Conservation (phyloP, 75 land plant species). For the Adiantum capillusveneris region DNA sequence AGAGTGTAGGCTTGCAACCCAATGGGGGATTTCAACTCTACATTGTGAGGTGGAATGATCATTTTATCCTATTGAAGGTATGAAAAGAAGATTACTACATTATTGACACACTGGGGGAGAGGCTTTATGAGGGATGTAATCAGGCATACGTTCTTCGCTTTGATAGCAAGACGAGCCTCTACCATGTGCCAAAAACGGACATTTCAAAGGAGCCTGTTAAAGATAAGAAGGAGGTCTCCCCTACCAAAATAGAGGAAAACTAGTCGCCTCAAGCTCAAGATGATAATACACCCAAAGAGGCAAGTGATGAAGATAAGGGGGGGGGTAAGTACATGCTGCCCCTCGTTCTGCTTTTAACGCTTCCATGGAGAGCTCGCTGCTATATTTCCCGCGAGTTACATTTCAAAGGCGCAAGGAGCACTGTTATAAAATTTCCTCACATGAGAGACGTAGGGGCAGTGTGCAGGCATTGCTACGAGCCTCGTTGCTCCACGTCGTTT, state of each 20-base stretch:
- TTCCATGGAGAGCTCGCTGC: too few relatives aligned
- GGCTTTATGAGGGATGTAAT: conserved; percentile 45
- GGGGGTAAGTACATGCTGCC: too few relatives aligned
- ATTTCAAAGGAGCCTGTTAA: conserved; percentile 12
- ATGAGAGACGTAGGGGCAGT: too few relatives aligned
- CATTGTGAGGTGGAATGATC: conserved; percentile 62
- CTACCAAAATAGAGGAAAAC: too few relatives aligned
- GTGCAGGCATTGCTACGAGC: too few relatives aligned
- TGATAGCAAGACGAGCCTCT: conserved; percentile 22
- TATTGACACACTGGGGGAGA: conserved; percentile 55
- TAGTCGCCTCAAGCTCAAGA: too few relatives aligned
- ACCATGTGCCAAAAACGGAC: background rate
- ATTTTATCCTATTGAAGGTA: conserved; percentile 47
- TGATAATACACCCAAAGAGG: too few relatives aligned
- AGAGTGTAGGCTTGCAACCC: conserved; percentile 6
- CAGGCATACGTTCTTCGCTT: conserved; percentile 49
- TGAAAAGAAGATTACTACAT: conserved; percentile 32
- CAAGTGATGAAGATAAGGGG: conserved; percentile 2
- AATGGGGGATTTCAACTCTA: conserved; percentile 21
- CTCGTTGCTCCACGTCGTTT: too few relatives aligned
- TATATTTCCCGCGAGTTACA: too few relatives aligned
- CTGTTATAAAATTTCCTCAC: too few relatives aligned
- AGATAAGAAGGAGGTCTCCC: background rate
- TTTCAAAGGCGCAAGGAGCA: too few relatives aligned
- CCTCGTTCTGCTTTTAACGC: too few relatives aligned